These are phyloP conservation scores for Trichosporon ovoides DNA, from an alignment of 1,284 basidiomycete species.

Conservation along the genomic window DNA sequence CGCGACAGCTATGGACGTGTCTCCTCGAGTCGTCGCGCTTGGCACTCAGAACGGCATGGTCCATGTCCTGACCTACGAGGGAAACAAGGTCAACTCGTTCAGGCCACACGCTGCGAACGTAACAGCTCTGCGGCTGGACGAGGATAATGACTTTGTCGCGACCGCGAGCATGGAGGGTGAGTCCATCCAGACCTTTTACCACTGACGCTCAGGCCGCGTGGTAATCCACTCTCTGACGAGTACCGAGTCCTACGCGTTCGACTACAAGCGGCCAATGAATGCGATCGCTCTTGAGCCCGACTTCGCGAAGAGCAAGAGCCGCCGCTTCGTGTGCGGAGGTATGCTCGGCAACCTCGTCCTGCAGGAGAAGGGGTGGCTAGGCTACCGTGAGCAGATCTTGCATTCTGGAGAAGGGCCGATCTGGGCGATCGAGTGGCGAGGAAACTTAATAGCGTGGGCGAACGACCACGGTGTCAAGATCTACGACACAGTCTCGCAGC, in stretches of 20 bases:
- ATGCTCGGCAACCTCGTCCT: constrained; percentile 80
- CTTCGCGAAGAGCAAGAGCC: constrained; percentile 72
- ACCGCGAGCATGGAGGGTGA: constrained; percentile 91
- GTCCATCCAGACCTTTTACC: constrained; percentile 27
- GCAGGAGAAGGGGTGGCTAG: constrained; percentile 94
- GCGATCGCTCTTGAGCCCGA: constrained; percentile 85
- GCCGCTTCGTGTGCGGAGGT: constrained; percentile 90
- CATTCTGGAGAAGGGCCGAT: constrained; percentile 90
- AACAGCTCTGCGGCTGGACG: constrained; percentile 77
- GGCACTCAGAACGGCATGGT: constrained; percentile 90
- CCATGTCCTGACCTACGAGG: constrained; percentile 74
- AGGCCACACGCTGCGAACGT: constrained; percentile 88
- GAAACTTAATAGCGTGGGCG: constrained; percentile 88
- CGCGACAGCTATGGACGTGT: constrained; percentile 73
- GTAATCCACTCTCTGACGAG: constrained; percentile 78
- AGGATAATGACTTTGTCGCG: constrained; percentile 80
- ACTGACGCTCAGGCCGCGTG: constrained; percentile 63
- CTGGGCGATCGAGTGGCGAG: constrained; percentile 84
- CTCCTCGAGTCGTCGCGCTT: constrained; percentile 67
- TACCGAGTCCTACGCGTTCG: constrained; percentile 77
- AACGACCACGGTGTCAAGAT: constrained; percentile 93
- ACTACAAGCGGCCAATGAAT: constrained; percentile 88
- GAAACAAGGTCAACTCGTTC: constrained; percentile 81
- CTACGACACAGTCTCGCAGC: constrained; percentile 74
- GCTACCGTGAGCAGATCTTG: constrained; percentile 82